These are phyloP conservation scores for Zoysia japonica DNA, from an alignment of 176 grass and related monocot genomes.

Conservation along the genomic window DNA sequence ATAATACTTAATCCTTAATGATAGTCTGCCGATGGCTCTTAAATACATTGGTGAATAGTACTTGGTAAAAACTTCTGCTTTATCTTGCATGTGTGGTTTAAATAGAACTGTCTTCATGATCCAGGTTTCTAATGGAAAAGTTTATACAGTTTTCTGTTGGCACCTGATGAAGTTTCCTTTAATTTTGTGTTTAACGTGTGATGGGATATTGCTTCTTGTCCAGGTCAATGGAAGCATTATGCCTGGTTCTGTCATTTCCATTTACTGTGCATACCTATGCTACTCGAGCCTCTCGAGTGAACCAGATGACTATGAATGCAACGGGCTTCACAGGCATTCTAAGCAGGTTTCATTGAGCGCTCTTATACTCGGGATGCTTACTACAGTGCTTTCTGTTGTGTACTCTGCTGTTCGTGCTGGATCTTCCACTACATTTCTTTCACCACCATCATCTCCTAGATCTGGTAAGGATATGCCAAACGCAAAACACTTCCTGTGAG, in stretches of 20 bases:
- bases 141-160: background rate
- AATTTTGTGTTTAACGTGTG: background rate
- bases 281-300: conserved; percentile 87
- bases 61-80: background rate
- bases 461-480: conserved; percentile 48
- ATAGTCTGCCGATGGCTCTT: conserved; percentile 1
- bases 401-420: conserved; percentile 93
- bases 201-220: conserved; percentile 18
- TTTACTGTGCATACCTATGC: conserved; percentile 89
- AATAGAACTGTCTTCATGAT: conserved; percentile 12
- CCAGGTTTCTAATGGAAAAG: background rate
- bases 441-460: conserved; percentile 78
- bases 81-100: background rate
- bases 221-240: conserved; percentile 96
- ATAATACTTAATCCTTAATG: background rate
- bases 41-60: background rate
- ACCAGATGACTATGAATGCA: conserved; percentile 79
- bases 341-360: conserved; percentile 83
- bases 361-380: conserved; percentile 88
- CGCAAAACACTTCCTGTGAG: background rate
- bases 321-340: conserved; percentile 80
- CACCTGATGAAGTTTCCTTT: background rate
- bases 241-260: conserved; percentile 76
- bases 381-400: conserved; percentile 90
- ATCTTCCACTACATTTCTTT: conserved; percentile 92